These are phyloP conservation scores for Candida neerlandica DNA, from an alignment of 1,139 yeast genomes.

Conservation along the genomic window DNA sequence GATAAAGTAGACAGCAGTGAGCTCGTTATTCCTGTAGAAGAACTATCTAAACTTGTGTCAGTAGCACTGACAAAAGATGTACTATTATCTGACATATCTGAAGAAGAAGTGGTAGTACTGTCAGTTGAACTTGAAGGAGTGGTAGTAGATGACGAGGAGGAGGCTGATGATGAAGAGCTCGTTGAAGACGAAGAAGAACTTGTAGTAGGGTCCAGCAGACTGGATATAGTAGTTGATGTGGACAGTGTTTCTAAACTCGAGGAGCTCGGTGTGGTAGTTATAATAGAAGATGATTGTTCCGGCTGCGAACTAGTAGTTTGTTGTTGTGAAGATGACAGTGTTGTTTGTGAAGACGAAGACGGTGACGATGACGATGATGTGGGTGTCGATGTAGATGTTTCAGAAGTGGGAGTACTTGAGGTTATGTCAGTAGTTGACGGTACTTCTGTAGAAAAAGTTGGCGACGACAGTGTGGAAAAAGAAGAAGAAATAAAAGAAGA, in stretches of 20 bases:
- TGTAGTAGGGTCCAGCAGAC: not conserved
- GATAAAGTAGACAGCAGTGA: slow-evolving; percentile 1
- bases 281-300: not conserved
- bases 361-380: not conserved
- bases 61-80: slow-evolving; percentile 1
- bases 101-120: not conserved
- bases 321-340: not conserved
- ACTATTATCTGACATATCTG: slow-evolving; percentile 7
- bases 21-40: not conserved
- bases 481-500: slow-evolving; percentile 1
- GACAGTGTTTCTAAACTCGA: not conserved
- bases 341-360: not conserved
- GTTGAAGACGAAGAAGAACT: not conserved
- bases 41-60: not conserved
- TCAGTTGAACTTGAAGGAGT: slow-evolving; percentile 4
- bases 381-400: not conserved
- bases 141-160: slow-evolving; percentile 1
- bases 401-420: slow-evolving; percentile 1
- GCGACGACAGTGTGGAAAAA: slow-evolving; percentile 4
- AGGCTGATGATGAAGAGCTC: not conserved
- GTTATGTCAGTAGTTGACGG: slow-evolving; percentile 1
- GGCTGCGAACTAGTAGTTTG: not conserved
- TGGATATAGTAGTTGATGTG: slow-evolving; percentile 2
- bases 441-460: not conserved
- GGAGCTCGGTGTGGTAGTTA: not conserved